A percentile compares a stretch with the other conserved stretches of the same genome.
phyloP scores from a whole-genome alignment of 495 filamentous ascomycete species.

The Talaromyces nanjingensis region DNA sequence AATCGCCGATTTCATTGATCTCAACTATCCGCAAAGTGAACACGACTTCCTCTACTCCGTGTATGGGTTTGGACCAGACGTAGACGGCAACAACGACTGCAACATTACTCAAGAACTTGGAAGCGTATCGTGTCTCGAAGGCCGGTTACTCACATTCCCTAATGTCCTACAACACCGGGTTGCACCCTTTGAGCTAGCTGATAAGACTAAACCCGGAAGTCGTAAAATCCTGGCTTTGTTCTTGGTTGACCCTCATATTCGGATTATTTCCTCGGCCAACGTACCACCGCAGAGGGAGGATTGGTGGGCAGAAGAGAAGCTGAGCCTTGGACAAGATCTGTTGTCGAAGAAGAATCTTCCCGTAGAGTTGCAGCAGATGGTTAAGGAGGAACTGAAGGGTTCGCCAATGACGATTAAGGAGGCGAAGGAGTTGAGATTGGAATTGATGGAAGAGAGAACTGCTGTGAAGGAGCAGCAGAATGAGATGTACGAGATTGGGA shows the following conservation, averaged over 20 bases:
- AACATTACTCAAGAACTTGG: conserved; percentile 28
- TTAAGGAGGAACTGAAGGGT: conserved; percentile 20
- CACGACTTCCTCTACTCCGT: conserved; percentile 23
- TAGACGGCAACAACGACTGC: not conserved
- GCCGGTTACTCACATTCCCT: conserved; percentile 28
- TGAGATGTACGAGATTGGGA: conserved; percentile 11
- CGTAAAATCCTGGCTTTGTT: conserved; percentile 50
- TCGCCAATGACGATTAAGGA: conserved; percentile 34
- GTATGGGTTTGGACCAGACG: conserved; percentile 19
- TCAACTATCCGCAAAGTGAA: conserved; percentile 22
- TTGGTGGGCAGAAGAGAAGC: conserved; percentile 24
- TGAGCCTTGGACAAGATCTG: conserved; percentile 13
- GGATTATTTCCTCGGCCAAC: conserved; percentile 47
- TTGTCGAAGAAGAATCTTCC: conserved; percentile 19
- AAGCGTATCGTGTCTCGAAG: conserved; percentile 21
- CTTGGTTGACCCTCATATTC: conserved; percentile 46
- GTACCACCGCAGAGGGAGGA: conserved; percentile 46
- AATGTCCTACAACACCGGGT: conserved; percentile 45
- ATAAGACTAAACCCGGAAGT: conserved; percentile 45
- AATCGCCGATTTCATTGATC: not conserved
- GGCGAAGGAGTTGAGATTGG: conserved; percentile 33
- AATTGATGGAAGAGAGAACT: conserved; percentile 44
- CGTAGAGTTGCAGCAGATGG: conserved; percentile 30
- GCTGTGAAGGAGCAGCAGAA: conserved; percentile 11
- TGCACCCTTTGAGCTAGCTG: conserved; percentile 26